A percentile compares a stretch with the other conserved stretches of the same genome.
Conservation (phyloP, 2,329 filamentous ascomycete species). For the Xylariaceae sp. region DNA sequence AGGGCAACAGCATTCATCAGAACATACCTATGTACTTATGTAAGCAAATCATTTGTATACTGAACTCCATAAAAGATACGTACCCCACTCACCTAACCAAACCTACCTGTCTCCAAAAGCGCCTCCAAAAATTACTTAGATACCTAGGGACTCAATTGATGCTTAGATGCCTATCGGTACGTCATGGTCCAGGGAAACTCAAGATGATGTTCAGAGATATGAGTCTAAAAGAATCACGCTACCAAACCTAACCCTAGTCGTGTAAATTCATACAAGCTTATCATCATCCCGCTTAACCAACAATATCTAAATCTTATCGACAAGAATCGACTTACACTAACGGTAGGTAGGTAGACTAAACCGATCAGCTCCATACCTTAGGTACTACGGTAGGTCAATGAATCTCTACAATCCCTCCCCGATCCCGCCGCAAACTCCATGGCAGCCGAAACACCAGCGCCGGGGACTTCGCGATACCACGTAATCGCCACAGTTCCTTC, state of each 20-base stretch:
- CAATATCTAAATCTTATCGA: too few species aligned
- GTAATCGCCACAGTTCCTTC: constrained; percentile 7
- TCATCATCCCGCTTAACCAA: too few species aligned
- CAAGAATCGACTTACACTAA: too few species aligned
- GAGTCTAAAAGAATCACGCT: not conserved
- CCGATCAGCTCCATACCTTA: not conserved
- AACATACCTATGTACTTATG: too few species aligned
- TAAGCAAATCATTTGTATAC: too few species aligned
- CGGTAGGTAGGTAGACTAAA: too few species aligned
- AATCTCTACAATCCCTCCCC: not conserved
- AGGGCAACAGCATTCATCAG: too few species aligned
- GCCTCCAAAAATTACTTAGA: not conserved
- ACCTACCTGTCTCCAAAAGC: not conserved
- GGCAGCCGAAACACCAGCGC: constrained; percentile 4
- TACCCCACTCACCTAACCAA: not conserved
- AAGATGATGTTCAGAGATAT: not conserved
- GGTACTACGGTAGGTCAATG: too few species aligned
- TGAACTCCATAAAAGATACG: too few species aligned
- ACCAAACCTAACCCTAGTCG: not conserved
- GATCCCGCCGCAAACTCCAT: constrained; percentile 2
- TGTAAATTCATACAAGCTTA: too few species aligned
- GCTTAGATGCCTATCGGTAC: constrained; percentile 15
- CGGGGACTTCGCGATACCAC: constrained; percentile 5
- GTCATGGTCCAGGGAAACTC: constrained; percentile 7
- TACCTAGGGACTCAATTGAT: not conserved